phyloP scores from a whole-genome alignment of 371 early-diverging fungal species.

The Syncephalastrum monosporum region DNA sequence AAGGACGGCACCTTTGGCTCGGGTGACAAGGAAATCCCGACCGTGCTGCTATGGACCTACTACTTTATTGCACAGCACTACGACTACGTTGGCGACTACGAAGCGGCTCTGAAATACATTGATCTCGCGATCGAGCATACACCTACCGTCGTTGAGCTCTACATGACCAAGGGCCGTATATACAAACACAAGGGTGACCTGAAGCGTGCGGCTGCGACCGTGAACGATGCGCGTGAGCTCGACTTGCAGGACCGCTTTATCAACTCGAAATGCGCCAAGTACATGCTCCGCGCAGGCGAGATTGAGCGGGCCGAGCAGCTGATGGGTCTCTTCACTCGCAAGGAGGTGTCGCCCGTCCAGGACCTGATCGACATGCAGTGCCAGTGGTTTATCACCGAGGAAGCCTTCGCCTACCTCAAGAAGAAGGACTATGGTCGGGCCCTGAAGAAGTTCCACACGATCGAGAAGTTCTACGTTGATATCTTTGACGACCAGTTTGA shows the following conservation, averaged over 20 bases:
- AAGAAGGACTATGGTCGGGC: constrained; percentile 77
- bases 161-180: constrained; percentile 93
- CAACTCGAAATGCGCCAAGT: constrained; percentile 94
- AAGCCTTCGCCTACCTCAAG: constrained; percentile 68
- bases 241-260: constrained; percentile 95
- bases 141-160: constrained; percentile 87
- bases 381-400: constrained; percentile 81
- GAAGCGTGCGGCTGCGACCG: constrained; percentile 61
- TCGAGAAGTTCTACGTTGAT: constrained; percentile 80
- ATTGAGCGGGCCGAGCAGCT: constrained; percentile 84
- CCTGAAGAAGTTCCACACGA: constrained; percentile 82
- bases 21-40: constrained; percentile 70
- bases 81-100: constrained; percentile 65
- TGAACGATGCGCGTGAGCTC: constrained; percentile 87
- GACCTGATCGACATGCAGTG: constrained; percentile 92
- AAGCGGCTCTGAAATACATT: constrained; percentile 72
- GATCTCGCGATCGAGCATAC: constrained; percentile 83
- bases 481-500: constrained; percentile 95
- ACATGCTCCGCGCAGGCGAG: constrained; percentile 83
- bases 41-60: constrained; percentile 82
- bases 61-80: constrained; percentile 90
- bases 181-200: constrained; percentile 87
- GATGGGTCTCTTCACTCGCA: constrained; percentile 78
- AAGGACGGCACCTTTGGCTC: constrained; percentile 42
- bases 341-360: constrained; percentile 75